Evolutionary conservation across 1,139 yeast genomes (phyloP), one percentile per base, ranked within the genome.

Genomic region (Debaryomyces sp.): DNA sequence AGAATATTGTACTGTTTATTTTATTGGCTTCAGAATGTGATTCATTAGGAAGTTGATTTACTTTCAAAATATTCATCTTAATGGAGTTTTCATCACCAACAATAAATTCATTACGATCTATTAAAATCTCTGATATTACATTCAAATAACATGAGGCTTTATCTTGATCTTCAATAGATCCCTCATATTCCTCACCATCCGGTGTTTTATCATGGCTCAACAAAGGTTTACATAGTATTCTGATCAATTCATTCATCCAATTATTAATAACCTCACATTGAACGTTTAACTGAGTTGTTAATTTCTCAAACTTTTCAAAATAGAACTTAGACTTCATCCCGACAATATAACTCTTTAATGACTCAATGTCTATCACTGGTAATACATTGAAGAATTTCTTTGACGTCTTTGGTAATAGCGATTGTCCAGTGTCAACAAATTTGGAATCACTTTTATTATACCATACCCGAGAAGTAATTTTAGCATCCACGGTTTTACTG

Each of bases 181-280:
- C 79, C 23, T 82, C 84, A 62, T 91, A 94, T 57, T 91, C 97
- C 47, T 83, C 89, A 17, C 95, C 96, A 51, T 83, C 83, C 1
- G 87, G 85, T 46, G 75, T 75, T 44, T 73, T 71, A 13, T 76
- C 78, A 34, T 72, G 75, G 2, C 69, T 63, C 52, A 69, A 70
- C 33, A 82, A 70, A 6, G 78, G 84, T 45, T 70, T 73, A 47
- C 69, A 65, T 51, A 85, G 71, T 13, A 84, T 66, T 1, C 59
- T 59, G 9, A 72, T 61, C 47, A 90, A 67, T 13, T 77, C 71
- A 1, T 61, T 61, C 51, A 84, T 64, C 82, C 91, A 81, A 5
- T 63, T 64, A 57, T 85, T 86, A 27, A 88, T 74, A 10, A 78
- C 67, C 1, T 59, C 58, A 0, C 89, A 80, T 55, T 90, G 96